Evolutionary conservation across 495 filamentous ascomycete genomes (phyloP), one percentile per base, ranked within the genome.

Genomic region (Aspergillus sparsus): DNA sequence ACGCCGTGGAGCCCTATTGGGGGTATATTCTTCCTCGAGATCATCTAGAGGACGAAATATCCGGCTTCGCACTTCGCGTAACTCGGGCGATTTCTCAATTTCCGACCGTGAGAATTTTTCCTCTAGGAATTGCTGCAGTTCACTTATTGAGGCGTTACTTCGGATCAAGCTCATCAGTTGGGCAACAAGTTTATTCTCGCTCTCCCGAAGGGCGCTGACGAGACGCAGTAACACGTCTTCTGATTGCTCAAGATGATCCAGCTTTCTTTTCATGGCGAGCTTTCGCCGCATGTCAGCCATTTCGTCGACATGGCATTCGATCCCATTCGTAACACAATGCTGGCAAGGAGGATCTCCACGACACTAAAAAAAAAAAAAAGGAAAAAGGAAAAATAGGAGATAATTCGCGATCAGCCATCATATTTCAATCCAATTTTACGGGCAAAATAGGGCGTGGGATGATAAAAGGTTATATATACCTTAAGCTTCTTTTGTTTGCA

Each of bases 401-500:
- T 27, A n/a, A 1, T 27, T 27, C 21, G 21, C 21, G 21, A 27
- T 27, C 21, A 27, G 21, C 3, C 21, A 27, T 27, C 21, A 27
- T 27, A 27, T 27, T 27, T 27, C 21, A 27, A 27, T 27, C 3
- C 21, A 27, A 1, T 27, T 27, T 27, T 3, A 27, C 21, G 21
- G 35, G 21, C 10, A 41, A 32, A 7, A 10, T 16, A 35, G 35
- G 55, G 16, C 18, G 37, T 18, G 13, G 36, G 15, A 13, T 2
- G 8, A n/a, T 16, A 37, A 18, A 34, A 27, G 21, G 21, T 27
- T 27, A 27, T 27, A 27, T 49, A 16, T 51, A 72, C 70, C 62
- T 70, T 72, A n/a, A 68, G 58, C 52, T 72, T 72, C 58, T 67
- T 67, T 27, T 58, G 53, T 36, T 72, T 72, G 56, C 70, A 72